Evolutionary conservation across 768 basidiomycete genomes (phyloP), one percentile per base, ranked within the genome.

Genomic region (Pleurotus djamor): DNA sequence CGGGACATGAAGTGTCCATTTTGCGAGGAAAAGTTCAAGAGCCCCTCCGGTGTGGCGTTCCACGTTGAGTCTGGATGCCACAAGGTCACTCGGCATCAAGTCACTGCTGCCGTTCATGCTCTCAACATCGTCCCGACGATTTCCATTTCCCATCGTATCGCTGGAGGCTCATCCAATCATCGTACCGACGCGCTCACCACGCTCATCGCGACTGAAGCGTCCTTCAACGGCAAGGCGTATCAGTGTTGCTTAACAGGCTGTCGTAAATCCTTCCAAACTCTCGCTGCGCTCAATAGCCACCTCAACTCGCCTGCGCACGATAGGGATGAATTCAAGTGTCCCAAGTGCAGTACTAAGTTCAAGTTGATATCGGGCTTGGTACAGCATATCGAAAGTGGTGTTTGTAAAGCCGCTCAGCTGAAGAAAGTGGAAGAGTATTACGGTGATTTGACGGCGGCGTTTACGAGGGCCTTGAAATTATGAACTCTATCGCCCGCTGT

Each of bases 331-430:
- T 81, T 79, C 68, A 70, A 65, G 57, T 82, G 80, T 59, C 80
- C 80, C 41, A 72, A 70, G 60, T 80, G 80, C 63, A 66, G 66
- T 52, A 63, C 21, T 37, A 62, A 69, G 61, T 77, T 73, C 64
- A 69, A 68, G 44, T 63, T 75, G 35, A 66, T 80, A 32, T 79
- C 77, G 5, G 76, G 69, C 3, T 65, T 82, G 38, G 70, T 76
- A 28, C 77, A 78, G 59, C 80, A 81, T 63, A 69, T 81, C 21
- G 79, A 81, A 65, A 76, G 73, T 57, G 75, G 68, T 8, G 52
- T 62, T 4, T 80, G 79, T 59, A 73, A 74, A 1, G 59, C 78
- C 5, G 69, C 74, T 14, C 66, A 61, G 59, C 71, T 72, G 61
- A 47, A 66, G 34, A 50, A 69, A 51, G 69, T 78, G 16, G 65